These are phyloP conservation scores for Fraxinus anomala DNA, from an alignment of 257 asterid species.

Conservation along the genomic window DNA sequence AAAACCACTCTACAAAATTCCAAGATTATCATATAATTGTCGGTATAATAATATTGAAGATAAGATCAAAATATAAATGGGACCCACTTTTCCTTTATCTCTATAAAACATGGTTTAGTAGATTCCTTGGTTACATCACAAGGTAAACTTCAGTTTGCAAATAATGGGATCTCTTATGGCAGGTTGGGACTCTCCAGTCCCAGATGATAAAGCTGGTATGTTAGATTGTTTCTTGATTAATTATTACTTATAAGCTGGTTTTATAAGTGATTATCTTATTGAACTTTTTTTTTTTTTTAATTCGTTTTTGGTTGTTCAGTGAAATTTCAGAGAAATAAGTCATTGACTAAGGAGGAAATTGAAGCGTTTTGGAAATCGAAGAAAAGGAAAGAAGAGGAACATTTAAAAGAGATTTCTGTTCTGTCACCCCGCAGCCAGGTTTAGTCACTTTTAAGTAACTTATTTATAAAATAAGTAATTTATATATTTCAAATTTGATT, in stretches of 20 bases:
- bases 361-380: slow-evolving; percentile 72
- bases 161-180: slow-evolving; percentile 94
- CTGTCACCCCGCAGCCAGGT: slow-evolving; percentile 68
- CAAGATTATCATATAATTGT: not conserved
- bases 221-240: not conserved
- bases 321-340: slow-evolving; percentile 52
- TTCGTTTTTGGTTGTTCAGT: slow-evolving; percentile 30
- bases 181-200: slow-evolving; percentile 72
- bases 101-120: not conserved
- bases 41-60: not conserved
- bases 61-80: not conserved
- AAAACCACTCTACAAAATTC: not conserved
- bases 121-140: not conserved
- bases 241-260: no score
- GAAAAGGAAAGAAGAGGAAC: slow-evolving; percentile 68
- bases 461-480: not conserved
- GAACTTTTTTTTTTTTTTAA: not conserved
- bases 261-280: not conserved
- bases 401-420: slow-evolving; percentile 53
- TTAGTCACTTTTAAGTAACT: not conserved
- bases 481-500: no score
- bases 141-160: not conserved
- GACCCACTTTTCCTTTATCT: not conserved
- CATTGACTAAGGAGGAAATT: slow-evolving; percentile 72
- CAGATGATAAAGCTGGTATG: slow-evolving; percentile 65